A percentile compares a stretch with the other conserved stretches of the same genome.
Conservation (phyloP, 2,329 filamentous ascomycete species). For the Penicillium sp. region DNA sequence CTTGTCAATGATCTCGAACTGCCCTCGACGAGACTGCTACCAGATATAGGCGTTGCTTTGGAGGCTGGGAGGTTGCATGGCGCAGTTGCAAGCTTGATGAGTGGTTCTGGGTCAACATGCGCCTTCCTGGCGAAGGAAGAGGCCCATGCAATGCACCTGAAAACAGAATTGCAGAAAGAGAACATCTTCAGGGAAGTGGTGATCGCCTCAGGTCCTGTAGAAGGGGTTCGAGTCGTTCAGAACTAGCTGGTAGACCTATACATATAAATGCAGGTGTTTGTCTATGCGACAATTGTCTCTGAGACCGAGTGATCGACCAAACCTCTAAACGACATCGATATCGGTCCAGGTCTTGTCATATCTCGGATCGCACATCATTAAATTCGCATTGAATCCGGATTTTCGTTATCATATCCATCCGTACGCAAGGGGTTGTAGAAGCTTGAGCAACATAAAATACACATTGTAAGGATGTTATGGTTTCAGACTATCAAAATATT, state of each 20-base stretch:
- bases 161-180: not conserved
- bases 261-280: not conserved
- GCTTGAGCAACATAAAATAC: not conserved
- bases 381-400: no score
- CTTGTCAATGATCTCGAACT: constrained; percentile 6
- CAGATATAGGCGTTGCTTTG: constrained; percentile 4
- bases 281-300: not conserved
- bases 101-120: constrained; percentile 10
- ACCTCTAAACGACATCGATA: no score
- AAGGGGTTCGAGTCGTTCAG: not conserved
- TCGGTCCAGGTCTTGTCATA: no score
- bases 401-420: no score
- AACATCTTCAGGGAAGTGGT: constrained; percentile 1
- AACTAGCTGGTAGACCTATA: not conserved
- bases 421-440: not conserved
- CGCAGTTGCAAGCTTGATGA: not conserved
- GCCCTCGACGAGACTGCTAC: not conserved
- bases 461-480: not conserved
- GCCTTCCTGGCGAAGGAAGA: constrained; percentile 6
- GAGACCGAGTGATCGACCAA: not conserved
- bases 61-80: not conserved
- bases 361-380: no score
- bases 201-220: constrained; percentile 2
- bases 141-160: not conserved
- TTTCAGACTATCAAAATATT: not conserved